Base-by-base conservation (phyloP, 139 green algal species). In the Desmodesmus armatus region DNA sequence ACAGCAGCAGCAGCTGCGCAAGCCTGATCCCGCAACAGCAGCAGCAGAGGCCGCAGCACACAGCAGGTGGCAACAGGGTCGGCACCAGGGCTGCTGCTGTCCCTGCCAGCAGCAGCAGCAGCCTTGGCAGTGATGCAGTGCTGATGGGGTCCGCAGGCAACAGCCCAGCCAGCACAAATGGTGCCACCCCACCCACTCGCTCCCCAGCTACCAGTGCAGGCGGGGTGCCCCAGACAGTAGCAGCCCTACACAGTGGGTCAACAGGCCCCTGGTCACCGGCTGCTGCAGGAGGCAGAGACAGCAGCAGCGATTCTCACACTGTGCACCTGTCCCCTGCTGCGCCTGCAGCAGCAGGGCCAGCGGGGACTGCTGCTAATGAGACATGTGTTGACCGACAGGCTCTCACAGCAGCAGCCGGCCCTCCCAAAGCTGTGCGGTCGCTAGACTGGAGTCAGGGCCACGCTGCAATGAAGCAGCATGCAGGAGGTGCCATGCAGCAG, bases 31-130 rank as follows among this genome's bases (percentile, higher is more conserved):
- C 35, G n/a, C 60, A 69, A 9, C 60, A 69, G n/a, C 60, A 69
- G 60, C 60, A 13, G 60, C 60, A 69, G n/a, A n/a, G n/a, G n/a
- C n/a, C n/a, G n/a, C n/a, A n/a, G n/a, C n/a, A n/a, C n/a, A n/a
- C n/a, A n/a, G 60, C 60, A 35, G 60, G 5, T n/a, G n/a, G n/a
- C n/a, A n/a, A n/a, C n/a, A n/a, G n/a, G n/a, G n/a, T n/a, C n/a
- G n/a, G n/a, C n/a, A n/a, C n/a, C n/a, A n/a, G 60, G 3, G 11
- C n/a, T 39, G 21, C 5, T 37, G 5, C n/a, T 69, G 60, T 39
- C n/a, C 37, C 60, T 40, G 60, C 7, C n/a, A 69, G n/a, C n/a
- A 69, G 60, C 60, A 69, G 60, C 60, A 69, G 60, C 60, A 69
- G 60, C 60, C 35, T 69, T 13, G 60, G 60, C 60, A 39, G n/a